A percentile compares a stretch with the other conserved stretches of the same genome.
Evolutionary conservation across 148 eudicot species (phyloP).

Genomic region (Beta vulgaris): DNA sequence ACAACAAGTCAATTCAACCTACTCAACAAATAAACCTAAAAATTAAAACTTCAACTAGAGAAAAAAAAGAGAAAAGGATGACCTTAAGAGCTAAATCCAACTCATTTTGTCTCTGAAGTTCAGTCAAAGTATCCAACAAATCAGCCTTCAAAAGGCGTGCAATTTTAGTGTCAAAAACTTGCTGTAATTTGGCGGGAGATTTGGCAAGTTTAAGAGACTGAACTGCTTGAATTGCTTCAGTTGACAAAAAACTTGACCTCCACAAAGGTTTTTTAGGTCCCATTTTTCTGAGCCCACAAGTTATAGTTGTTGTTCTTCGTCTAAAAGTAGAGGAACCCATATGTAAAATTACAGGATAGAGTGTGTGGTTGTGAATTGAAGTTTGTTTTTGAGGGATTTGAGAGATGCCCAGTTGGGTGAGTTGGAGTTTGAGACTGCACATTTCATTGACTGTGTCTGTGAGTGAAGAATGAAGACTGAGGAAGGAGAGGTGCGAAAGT

Average conservation of each 20-base stretch:
- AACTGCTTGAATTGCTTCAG: slow-evolving; percentile 70
- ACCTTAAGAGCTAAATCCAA: slow-evolving; percentile 52
- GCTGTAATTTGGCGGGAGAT: slow-evolving; percentile 37
- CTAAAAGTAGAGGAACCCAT: not conserved
- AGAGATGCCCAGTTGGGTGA: slow-evolving; percentile 22
- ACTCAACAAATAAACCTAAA: not conserved
- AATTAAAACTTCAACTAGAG: not conserved
- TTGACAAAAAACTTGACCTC: slow-evolving; percentile 50
- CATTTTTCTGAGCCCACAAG: slow-evolving; percentile 48
- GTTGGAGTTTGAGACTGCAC: slow-evolving; percentile 33
- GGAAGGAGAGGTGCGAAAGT: not conserved
- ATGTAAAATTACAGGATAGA: not conserved
- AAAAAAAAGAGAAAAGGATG: not conserved
- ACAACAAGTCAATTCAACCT: too few relatives aligned
- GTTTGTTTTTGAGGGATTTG: slow-evolving; percentile 20
- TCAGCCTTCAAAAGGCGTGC: slow-evolving; percentile 62
- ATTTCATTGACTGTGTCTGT: slow-evolving; percentile 16
- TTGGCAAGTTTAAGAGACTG: slow-evolving; percentile 57
- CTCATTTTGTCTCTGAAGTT: slow-evolving; percentile 64
- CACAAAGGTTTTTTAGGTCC: slow-evolving; percentile 56
- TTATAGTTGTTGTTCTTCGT: slow-evolving; percentile 15
- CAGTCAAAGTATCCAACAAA: slow-evolving; percentile 54
- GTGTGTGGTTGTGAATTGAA: not conserved
- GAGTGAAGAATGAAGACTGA: slow-evolving; percentile 14
- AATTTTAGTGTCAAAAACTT: slow-evolving; percentile 38